Percentiles rank a stretch among this genome's conserved stretches.
phyloP scores from a whole-genome alignment of 2,329 filamentous ascomycete genomes.

The Orbilia quercus region DNA sequence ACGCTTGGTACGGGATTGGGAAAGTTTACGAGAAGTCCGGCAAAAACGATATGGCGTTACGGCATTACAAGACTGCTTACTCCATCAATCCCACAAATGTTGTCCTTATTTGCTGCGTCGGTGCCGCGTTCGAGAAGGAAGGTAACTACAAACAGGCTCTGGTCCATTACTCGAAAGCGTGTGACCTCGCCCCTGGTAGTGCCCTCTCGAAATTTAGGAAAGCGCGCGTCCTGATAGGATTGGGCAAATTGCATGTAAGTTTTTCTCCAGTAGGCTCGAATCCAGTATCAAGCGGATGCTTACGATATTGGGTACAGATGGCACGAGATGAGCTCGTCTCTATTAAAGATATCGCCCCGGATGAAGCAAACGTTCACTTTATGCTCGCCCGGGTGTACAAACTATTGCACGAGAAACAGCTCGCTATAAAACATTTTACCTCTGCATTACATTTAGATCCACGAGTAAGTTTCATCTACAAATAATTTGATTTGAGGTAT shows the following conservation, averaged over 20 bases:
- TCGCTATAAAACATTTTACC: slow-evolving; percentile 92
- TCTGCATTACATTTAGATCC: slow-evolving; percentile 95
- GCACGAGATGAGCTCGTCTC: slow-evolving; percentile 85
- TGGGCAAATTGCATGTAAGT: slow-evolving; percentile 68
- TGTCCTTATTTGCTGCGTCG: slow-evolving; percentile 91
- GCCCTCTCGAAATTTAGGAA: slow-evolving; percentile 92
- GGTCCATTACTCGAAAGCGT: slow-evolving; percentile 82
- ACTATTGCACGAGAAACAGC: slow-evolving; percentile 75
- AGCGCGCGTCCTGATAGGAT: slow-evolving; percentile 82
- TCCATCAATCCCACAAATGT: slow-evolving; percentile 93
- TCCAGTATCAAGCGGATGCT: background rate
- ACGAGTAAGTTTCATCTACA: slow-evolving; percentile 73
- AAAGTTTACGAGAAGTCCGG: slow-evolving; percentile 89
- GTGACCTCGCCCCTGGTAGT: slow-evolving; percentile 81
- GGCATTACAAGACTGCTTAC: slow-evolving; percentile 88
- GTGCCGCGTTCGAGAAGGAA: slow-evolving; percentile 87
- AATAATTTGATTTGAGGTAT: background rate
- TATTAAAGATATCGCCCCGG: slow-evolving; percentile 89
- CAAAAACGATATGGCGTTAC: slow-evolving; percentile 88
- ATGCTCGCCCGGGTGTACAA: slow-evolving; percentile 86
- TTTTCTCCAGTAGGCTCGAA: background rate
- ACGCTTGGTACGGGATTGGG: slow-evolving; percentile 93
- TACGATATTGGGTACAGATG: slow-evolving; percentile 66
- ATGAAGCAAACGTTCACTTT: slow-evolving; percentile 97
- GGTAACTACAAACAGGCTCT: slow-evolving; percentile 83